Conservation (phyloP, 2,329 filamentous ascomycete genomes). For the Claviceps citrina region DNA sequence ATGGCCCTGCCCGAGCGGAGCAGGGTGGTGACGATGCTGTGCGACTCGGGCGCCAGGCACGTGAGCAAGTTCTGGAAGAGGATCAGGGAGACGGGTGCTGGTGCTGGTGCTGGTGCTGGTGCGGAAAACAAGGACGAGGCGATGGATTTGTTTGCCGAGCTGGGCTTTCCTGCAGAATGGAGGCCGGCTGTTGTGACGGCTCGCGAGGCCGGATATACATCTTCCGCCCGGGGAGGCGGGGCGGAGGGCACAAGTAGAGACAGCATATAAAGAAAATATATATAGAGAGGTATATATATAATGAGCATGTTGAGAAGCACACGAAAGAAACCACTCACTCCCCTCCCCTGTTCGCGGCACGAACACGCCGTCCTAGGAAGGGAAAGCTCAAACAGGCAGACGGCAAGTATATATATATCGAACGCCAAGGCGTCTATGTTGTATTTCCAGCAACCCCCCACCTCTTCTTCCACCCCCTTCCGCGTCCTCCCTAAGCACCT, state of each 20-base stretch:
- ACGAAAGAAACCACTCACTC: too few relatives aligned
- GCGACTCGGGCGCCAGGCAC: slow-evolving; percentile 69
- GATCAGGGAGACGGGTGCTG: slow-evolving; percentile 50
- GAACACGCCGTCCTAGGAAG: too few relatives aligned
- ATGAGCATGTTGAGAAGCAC: too few relatives aligned
- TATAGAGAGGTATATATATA: too few relatives aligned
- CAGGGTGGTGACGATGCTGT: slow-evolving; percentile 67
- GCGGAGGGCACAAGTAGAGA: not conserved
- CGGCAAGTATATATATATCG: not conserved
- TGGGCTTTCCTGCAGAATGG: slow-evolving; percentile 26
- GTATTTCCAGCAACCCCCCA: not conserved
- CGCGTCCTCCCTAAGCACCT: too few relatives aligned
- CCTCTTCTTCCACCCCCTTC: not conserved
- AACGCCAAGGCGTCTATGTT: not conserved
- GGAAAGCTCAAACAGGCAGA: too few relatives aligned
- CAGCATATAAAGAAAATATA: not conserved
- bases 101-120: too few relatives aligned
- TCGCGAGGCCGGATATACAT: not conserved
- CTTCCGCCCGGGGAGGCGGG: too few relatives aligned
- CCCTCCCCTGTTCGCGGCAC: too few relatives aligned
- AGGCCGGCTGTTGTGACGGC: not conserved
- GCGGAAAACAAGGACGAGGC: slow-evolving; percentile 40
- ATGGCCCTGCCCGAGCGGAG: slow-evolving; percentile 45
- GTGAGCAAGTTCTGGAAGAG: slow-evolving; percentile 74
- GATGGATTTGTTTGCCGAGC: slow-evolving; percentile 32